Evolutionary conservation across 108 stramenopile species (phyloP).

Genomic region (Pseudonitzschia multiseries): DNA sequence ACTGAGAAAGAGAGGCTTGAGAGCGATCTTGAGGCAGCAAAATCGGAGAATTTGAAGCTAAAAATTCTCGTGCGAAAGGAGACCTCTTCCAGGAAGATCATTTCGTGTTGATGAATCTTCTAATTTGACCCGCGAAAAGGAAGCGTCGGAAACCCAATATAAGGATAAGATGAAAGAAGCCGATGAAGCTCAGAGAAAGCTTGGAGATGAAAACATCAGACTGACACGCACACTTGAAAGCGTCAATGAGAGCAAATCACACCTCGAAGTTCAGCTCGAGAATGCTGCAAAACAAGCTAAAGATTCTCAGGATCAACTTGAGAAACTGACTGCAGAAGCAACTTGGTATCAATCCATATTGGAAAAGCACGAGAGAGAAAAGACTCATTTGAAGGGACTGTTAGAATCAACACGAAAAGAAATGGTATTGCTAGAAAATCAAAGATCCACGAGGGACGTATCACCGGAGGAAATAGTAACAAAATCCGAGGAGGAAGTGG

Average conservation of each 20-base stretch:
- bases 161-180: not conserved
- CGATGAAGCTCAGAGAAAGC: not conserved
- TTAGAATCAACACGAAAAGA: not conserved
- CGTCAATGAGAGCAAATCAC: not conserved
- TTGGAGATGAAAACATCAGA: not conserved
- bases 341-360: not conserved
- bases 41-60: not conserved
- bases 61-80: not conserved
- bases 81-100: not conserved
- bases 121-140: not conserved
- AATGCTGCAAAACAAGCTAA: not conserved
- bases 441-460: too few species aligned
- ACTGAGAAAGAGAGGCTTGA: not conserved
- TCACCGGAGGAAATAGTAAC: not conserved
- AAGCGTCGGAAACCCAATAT: not conserved
- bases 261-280: slow-evolving; percentile 6
- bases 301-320: not conserved
- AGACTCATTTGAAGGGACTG: not conserved
- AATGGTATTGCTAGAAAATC: not conserved
- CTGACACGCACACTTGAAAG: not conserved
- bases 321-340: not conserved
- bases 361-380: not conserved
- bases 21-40: not conserved
- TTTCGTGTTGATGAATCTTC: not conserved
- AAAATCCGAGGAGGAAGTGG: not conserved